Conservation (phyloP, 176 grass and related monocot genomes). For the Rhynchospora pubera region DNA sequence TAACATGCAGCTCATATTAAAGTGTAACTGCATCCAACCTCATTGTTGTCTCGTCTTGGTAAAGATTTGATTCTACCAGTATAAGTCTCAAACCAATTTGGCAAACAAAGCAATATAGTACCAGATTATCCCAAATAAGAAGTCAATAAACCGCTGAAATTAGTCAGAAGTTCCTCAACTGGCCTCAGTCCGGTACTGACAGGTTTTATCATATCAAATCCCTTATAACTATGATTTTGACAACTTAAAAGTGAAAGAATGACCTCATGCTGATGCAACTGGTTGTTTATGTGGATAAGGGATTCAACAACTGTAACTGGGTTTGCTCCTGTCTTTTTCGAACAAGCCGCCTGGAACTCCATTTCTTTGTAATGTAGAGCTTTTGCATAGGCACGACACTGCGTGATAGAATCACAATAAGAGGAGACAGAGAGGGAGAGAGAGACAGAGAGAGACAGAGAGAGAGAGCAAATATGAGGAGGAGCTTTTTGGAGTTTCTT, state of each 20-base stretch:
- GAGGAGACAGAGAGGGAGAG: no score
- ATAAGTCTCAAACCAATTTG: neutral
- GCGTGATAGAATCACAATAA: conserved; percentile 12
- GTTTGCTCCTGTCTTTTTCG: conserved; percentile 96
- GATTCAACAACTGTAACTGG: conserved; percentile 94
- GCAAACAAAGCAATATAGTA: neutral
- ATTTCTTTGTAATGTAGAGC: conserved; percentile 99
- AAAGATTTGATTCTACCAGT: neutral
- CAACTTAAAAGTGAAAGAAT: conserved; percentile 17
- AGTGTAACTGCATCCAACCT: neutral
- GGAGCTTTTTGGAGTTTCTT: neutral
- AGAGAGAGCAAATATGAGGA: neutral
- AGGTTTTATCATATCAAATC: neutral
- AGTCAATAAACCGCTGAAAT: neutral
- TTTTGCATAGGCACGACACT: conserved; percentile 98
- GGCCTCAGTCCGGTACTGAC: neutral
- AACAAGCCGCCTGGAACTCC: conserved; percentile 92
- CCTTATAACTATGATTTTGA: neutral
- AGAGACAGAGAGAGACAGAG: neutral
- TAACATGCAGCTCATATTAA: neutral
- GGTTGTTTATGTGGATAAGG: conserved; percentile 99
- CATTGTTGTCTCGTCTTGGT: neutral
- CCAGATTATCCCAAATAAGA: neutral
- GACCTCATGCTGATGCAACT: conserved; percentile 97
- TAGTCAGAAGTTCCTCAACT: neutral